A percentile compares a stretch with the other conserved stretches of the same genome.
Evolutionary conservation across 2,329 filamentous ascomycete species (phyloP).

Genomic region (Camillea tinctor): DNA sequence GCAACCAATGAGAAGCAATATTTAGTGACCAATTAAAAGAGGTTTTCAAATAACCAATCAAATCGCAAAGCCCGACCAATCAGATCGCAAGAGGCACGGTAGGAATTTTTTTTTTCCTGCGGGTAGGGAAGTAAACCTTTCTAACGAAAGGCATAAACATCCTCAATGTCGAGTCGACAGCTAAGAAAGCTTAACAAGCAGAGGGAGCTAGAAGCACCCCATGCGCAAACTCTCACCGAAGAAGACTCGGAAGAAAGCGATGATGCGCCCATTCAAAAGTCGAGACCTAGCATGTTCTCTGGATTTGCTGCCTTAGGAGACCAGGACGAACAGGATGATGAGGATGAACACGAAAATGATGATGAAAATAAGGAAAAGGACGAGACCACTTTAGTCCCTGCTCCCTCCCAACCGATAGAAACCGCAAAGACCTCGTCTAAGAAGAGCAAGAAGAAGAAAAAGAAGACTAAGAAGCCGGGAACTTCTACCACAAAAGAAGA

Average conservation of each 20-base stretch:
- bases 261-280: slow-evolving; percentile 36
- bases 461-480: slow-evolving; percentile 32
- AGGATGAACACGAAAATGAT: slow-evolving; percentile 35
- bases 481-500: slow-evolving; percentile 15
- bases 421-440: slow-evolving; percentile 28
- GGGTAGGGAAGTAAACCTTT: too few relatives aligned
- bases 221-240: slow-evolving; percentile 36
- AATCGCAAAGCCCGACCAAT: too few relatives aligned
- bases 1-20: too few relatives aligned
- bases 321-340: slow-evolving; percentile 41
- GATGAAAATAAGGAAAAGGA: too few relatives aligned
- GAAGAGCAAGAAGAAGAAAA: slow-evolving; percentile 41
- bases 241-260: slow-evolving; percentile 38
- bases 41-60: too few relatives aligned
- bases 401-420: slow-evolving; percentile 10
- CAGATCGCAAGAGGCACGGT: too few relatives aligned
- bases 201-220: slow-evolving; percentile 42
- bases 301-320: slow-evolving; percentile 50
- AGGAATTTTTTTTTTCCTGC: too few relatives aligned
- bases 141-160: too few relatives aligned
- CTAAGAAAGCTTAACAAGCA: slow-evolving; percentile 45
- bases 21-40: too few relatives aligned
- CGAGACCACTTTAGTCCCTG: slow-evolving; percentile 13
- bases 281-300: slow-evolving; percentile 47
- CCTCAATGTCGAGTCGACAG: slow-evolving; percentile 33